These are phyloP conservation scores for Collybia mongolica DNA, from an alignment of 768 basidiomycete genomes.

Conservation along the genomic window DNA sequence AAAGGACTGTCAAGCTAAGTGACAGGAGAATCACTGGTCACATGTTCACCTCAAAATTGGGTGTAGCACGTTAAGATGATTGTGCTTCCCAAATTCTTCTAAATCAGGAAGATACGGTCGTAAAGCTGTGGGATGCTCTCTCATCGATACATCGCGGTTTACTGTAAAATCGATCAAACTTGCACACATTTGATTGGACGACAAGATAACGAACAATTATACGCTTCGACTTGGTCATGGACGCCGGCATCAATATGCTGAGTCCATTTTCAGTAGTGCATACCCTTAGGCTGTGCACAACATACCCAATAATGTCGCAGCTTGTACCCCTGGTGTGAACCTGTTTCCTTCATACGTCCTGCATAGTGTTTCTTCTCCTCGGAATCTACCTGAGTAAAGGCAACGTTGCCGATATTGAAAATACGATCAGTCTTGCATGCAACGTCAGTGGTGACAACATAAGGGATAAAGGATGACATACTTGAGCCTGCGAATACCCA, in stretches of 20 bases:
- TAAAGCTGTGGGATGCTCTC: slow-evolving; percentile 31
- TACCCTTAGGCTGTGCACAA: too few species aligned
- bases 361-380: slow-evolving; percentile 43
- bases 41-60: slow-evolving; percentile 29
- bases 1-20: neutral
- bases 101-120: slow-evolving; percentile 34
- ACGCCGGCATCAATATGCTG: slow-evolving; percentile 61
- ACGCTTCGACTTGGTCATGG: slow-evolving; percentile 62
- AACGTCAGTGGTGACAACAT: neutral
- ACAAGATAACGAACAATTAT: slow-evolving; percentile 44
- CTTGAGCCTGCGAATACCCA: slow-evolving; percentile 39
- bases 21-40: neutral
- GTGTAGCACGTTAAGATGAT: slow-evolving; percentile 34
- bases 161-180: slow-evolving; percentile 19
- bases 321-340: slow-evolving; percentile 55
- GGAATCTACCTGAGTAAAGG: slow-evolving; percentile 35
- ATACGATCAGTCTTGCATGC: slow-evolving; percentile 37
- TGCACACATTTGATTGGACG: too few species aligned
- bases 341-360: slow-evolving; percentile 38
- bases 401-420: slow-evolving; percentile 46
- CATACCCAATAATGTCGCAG: slow-evolving; percentile 45
- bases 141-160: slow-evolving; percentile 28
- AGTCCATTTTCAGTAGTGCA: neutral
- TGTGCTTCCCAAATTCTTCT: slow-evolving; percentile 31
- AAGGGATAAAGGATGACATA: slow-evolving; percentile 7